Evolutionary conservation across 768 basidiomycete genomes (phyloP).

Genomic region (Dioszegia aurantiaca): DNA sequence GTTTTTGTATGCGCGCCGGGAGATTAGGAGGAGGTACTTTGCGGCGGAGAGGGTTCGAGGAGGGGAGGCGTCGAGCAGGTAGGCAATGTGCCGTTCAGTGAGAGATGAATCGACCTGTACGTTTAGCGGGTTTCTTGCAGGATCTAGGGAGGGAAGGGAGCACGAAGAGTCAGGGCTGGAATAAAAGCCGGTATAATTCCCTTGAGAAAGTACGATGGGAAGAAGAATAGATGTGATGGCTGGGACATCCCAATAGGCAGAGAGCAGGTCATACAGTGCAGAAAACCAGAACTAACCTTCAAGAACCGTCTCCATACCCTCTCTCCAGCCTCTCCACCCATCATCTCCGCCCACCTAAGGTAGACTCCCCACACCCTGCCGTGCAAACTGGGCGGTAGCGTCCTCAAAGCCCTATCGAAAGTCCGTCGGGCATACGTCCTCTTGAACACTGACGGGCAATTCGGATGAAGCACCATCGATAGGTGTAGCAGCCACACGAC

Average conservation of each 20-base stretch:
- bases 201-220: too few relatives aligned
- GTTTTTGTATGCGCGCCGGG: conserved; percentile 76
- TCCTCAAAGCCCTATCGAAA: conserved; percentile 89
- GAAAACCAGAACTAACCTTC: conserved; percentile 58
- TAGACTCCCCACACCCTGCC: conserved; percentile 88
- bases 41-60: conserved; percentile 88
- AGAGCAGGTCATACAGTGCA: too few relatives aligned
- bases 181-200: too few relatives aligned
- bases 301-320: conserved; percentile 84
- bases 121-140: too few relatives aligned
- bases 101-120: conserved; percentile 53
- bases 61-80: conserved; percentile 61
- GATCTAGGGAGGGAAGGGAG: too few relatives aligned
- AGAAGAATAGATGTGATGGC: too few relatives aligned
- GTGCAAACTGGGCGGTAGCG: conserved; percentile 88
- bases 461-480: conserved; percentile 81
- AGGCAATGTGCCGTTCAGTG: conserved; percentile 53
- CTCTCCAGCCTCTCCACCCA: conserved; percentile 61
- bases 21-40: conserved; percentile 79
- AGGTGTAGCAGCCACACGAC: conserved; percentile 91
- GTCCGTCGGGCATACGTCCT: conserved; percentile 89
- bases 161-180: too few relatives aligned
- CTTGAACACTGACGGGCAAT: conserved; percentile 77
- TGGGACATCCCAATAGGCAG: too few relatives aligned
- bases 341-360: conserved; percentile 82